These are phyloP conservation scores for Candida alai DNA, from an alignment of 805 yeast species.

Conservation along the genomic window DNA sequence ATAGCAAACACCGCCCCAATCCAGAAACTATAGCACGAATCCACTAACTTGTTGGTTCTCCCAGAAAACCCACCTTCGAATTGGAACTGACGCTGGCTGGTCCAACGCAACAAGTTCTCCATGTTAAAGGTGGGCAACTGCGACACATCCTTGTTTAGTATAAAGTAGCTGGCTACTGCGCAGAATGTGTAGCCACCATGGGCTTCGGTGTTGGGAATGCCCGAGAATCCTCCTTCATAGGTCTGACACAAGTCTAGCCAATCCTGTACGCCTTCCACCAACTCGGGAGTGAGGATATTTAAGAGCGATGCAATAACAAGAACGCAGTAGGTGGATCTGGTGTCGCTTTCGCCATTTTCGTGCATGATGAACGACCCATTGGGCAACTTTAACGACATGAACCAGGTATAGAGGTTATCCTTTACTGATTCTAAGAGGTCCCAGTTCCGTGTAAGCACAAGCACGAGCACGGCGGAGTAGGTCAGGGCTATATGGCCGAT, in stretches of 20 bases:
- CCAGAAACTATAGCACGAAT: constrained; percentile 96
- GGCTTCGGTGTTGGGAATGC: constrained; percentile 75
- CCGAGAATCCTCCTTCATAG: constrained; percentile 94
- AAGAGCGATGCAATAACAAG: constrained; percentile 67
- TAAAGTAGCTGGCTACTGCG: constrained; percentile 61
- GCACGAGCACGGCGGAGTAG: constrained; percentile 69
- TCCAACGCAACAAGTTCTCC: constrained; percentile 60
- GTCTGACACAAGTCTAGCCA: constrained; percentile 78
- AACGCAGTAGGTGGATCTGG: constrained; percentile 85
- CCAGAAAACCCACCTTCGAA: constrained; percentile 90
- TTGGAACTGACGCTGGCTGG: constrained; percentile 58
- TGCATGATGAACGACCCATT: constrained; percentile 82
- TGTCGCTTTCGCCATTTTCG: constrained; percentile 75
- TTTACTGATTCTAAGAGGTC: constrained; percentile 28
- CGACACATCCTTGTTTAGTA: constrained; percentile 39
- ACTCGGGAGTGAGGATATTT: constrained; percentile 57
- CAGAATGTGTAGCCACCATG: constrained; percentile 98
- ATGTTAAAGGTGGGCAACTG: constrained; percentile 29
- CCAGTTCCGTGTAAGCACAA: constrained; percentile 49
- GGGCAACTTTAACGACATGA: constrained; percentile 53
- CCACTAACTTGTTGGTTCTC: constrained; percentile 88
- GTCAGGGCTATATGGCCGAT: constrained; percentile 80
- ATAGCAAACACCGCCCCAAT: constrained; percentile 75
- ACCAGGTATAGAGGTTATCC: constrained; percentile 54
- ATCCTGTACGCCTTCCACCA: constrained; percentile 47